A percentile compares a stretch with the other conserved stretches of the same genome.
Evolutionary conservation across 2,329 filamentous ascomycete genomes (phyloP).

Genomic region (Penicillium corylophilum): DNA sequence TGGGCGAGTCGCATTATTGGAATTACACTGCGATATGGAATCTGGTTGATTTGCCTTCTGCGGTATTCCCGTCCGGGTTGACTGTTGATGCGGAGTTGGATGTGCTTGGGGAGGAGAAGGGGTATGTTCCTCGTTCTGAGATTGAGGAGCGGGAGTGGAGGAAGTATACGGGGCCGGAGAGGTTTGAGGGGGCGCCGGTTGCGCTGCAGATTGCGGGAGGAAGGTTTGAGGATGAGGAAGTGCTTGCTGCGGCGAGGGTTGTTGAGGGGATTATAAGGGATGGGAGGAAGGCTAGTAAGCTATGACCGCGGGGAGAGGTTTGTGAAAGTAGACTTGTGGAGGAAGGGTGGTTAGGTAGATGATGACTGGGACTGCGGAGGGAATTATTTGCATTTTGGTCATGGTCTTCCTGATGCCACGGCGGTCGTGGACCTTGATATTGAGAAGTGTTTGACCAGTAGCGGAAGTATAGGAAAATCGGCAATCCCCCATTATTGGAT

Average conservation of each 20-base stretch:
- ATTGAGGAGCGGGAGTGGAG: constrained; percentile 34
- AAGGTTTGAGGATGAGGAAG: constrained; percentile 56
- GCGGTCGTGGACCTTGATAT: too few relatives aligned
- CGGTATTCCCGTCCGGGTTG: constrained; percentile 30
- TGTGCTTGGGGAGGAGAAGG: constrained; percentile 8
- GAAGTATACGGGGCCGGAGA: constrained; percentile 30
- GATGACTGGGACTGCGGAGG: too few relatives aligned
- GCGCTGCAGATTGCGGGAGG: constrained; percentile 53
- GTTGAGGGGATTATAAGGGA: constrained; percentile 20
- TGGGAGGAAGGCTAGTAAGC: not conserved
- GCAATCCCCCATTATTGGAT: too few relatives aligned
- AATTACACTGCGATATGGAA: constrained; percentile 39
- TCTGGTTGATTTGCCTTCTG: constrained; percentile 31
- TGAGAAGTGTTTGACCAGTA: too few relatives aligned
- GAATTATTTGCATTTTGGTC: too few relatives aligned
- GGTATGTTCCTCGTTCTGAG: constrained; percentile 25
- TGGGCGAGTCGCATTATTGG: constrained; percentile 38
- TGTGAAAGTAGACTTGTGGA: too few relatives aligned
- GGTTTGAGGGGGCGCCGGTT: constrained; percentile 48
- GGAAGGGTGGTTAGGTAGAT: too few relatives aligned
- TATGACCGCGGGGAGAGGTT: not conserved
- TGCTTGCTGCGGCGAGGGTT: constrained; percentile 32
- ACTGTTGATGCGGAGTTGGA: constrained; percentile 28
- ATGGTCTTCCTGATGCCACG: too few relatives aligned
- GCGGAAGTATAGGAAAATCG: too few relatives aligned